phyloP scores from a whole-genome alignment of 2,329 filamentous ascomycete genomes.

The Knoxdaviesia capensis region DNA sequence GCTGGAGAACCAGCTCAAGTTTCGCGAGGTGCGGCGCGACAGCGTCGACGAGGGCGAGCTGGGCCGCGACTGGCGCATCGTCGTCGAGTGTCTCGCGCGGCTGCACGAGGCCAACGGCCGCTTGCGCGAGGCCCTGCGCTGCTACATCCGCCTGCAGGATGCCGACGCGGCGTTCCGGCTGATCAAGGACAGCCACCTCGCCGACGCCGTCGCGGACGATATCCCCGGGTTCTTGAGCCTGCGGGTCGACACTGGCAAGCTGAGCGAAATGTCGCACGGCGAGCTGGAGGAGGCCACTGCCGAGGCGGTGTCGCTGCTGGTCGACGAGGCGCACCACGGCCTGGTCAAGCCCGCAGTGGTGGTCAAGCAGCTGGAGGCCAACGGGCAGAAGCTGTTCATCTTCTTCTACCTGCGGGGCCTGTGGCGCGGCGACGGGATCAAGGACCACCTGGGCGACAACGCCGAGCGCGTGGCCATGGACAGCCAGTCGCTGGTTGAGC shows the following conservation, averaged over 20 bases:
- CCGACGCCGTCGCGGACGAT: conserved; percentile 74
- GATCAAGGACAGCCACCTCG: conserved; percentile 74
- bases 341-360: conserved; percentile 63
- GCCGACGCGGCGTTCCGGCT: conserved; percentile 74
- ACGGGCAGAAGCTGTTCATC: conserved; percentile 52
- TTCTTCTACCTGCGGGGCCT: conserved; percentile 82
- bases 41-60: conserved; percentile 53
- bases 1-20: conserved; percentile 65
- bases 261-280: conserved; percentile 39
- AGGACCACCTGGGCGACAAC: conserved; percentile 30
- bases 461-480: conserved; percentile 36
- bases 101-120: conserved; percentile 67
- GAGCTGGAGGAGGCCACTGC: conserved; percentile 65
- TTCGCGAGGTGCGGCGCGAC: conserved; percentile 54
- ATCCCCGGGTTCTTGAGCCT: conserved; percentile 76
- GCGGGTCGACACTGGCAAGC: conserved; percentile 48
- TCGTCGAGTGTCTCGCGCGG: conserved; percentile 72
- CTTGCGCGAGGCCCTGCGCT: conserved; percentile 66
- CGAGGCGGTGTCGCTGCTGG: conserved; percentile 70
- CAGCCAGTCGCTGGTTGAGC: conserved; percentile 53
- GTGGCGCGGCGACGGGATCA: conserved; percentile 56
- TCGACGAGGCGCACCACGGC: conserved; percentile 78
- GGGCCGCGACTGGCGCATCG: conserved; percentile 68
- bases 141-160: conserved; percentile 80
- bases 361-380: conserved; percentile 52